Conservation (phyloP, 345 rosid species). For the Capsella bursapastoris region DNA sequence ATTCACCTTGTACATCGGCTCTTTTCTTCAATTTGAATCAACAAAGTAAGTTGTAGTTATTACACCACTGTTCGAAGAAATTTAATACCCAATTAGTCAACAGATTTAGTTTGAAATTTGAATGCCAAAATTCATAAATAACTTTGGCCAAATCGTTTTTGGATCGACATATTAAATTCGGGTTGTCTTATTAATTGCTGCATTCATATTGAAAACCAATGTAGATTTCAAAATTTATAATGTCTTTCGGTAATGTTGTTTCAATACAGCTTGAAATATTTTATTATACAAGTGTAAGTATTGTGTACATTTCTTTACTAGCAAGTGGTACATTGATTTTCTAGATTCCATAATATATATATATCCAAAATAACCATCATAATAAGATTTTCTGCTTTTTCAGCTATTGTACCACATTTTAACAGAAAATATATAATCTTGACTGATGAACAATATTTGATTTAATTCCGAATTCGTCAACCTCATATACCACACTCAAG, state of each 20-base stretch:
- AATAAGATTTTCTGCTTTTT: background rate
- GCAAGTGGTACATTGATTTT: background rate
- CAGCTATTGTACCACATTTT: background rate
- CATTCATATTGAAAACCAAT: background rate
- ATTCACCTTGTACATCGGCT: no score
- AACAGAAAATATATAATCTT: background rate
- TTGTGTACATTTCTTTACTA: background rate
- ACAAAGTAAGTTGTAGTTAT: background rate
- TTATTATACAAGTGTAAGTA: background rate
- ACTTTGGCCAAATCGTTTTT: background rate
- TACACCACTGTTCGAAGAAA: background rate
- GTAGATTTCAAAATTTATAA: background rate
- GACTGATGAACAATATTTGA: background rate
- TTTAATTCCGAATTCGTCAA: background rate
- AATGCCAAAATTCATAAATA: background rate
- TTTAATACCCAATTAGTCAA: background rate
- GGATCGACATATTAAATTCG: background rate
- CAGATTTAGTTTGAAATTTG: background rate
- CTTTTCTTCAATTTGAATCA: background rate
- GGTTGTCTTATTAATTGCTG: background rate
- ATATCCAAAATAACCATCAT: background rate
- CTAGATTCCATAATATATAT: background rate
- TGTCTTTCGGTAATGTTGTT: background rate
- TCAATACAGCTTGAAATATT: background rate
- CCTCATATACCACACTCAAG: background rate